A percentile compares a stretch with the other conserved stretches of the same genome.
These are phyloP conservation scores for Mrakia blollopis DNA, from an alignment of 768 basidiomycete species.

Conservation along the genomic window DNA sequence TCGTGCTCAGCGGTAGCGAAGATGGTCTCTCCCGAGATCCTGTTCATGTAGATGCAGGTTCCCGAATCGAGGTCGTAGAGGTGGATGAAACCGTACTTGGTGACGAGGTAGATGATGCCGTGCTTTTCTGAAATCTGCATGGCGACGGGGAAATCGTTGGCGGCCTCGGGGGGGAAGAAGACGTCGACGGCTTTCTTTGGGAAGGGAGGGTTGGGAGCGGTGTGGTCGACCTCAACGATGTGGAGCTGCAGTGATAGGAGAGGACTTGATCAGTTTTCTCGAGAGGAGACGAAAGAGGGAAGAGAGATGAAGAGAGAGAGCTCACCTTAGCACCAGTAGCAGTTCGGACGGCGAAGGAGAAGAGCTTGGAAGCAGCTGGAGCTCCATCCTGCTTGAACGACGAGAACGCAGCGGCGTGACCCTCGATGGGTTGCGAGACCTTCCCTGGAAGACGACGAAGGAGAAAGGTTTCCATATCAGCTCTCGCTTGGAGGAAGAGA, in stretches of 20 bases:
- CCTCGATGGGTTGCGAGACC: constrained; percentile 96
- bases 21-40: constrained; percentile 98
- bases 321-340: constrained; percentile 95
- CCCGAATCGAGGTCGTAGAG: constrained; percentile 97
- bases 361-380: constrained; percentile 77
- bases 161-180: constrained; percentile 97
- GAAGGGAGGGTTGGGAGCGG: constrained; percentile 85
- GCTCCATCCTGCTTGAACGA: constrained; percentile 86
- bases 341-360: constrained; percentile 90
- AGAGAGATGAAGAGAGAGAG: neutral
- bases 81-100: constrained; percentile 99
- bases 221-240: constrained; percentile 96
- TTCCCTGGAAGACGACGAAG: constrained; percentile 20
- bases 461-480: neutral
- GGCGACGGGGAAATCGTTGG: constrained; percentile 97
- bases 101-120: constrained; percentile 93
- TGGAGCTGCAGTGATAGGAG: constrained; percentile 61
- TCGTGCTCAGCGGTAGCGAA: constrained; percentile 98
- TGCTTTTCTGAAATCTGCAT: constrained; percentile 98
- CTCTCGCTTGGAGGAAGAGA: neutral
- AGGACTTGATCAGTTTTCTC: neutral
- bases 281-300: neutral
- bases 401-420: constrained; percentile 94
- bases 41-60: constrained; percentile 99
- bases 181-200: constrained; percentile 97